Evolutionary conservation across 1,139 yeast species (phyloP), one percentile per base, ranked within the genome.

Genomic region (Taiozyma sp.): DNA sequence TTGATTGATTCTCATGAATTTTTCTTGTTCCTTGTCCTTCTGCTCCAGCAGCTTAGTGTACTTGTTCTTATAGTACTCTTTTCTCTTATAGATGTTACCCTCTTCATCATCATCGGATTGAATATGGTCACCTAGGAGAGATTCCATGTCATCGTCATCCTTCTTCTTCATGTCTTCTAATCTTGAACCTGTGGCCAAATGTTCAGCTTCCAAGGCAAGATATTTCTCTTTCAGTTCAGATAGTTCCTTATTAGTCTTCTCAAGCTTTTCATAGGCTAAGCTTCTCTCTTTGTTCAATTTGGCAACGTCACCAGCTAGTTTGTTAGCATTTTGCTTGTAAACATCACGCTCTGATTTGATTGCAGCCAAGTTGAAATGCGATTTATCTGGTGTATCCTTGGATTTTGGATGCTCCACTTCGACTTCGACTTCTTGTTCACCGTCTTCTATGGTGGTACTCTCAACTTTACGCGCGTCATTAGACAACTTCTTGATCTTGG

Each of bases 31-130:
- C 4, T 35, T 29, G 26, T 53, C 52, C 29, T 56, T 53, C 6
- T 53, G 53, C 13, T 52, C 57, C 8, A 56, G 42, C 5, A 53
- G 21, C 9, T 22, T 29, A 5, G 39, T 40, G 40, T 55, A 55
- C 16, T 51, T 52, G 35, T 42, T 42, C 48, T 55, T 55, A 44
- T 55, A 55, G 48, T 47, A 50, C n/a, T 55, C 57, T 42, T 56
- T 56, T 43, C 56, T 49, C 34, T 45, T 46, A 34, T n/a, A 47
- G 30, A 16, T 19, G 9, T 35, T 46, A 14, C 11, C 19, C 2
- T 29, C 43, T 7, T 47, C 51, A 24, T 32, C 46, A 28, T 34
- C 16, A 41, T 28, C 14, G 47, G 45, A 21, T 49, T 42, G 28
- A 24, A 21, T 5, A 21, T 40, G 24, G 6, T 30, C 14, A 5